These are phyloP conservation scores for Globisporangium orthogonon DNA, from an alignment of 352 stramenopile genomes.

Conservation along the genomic window DNA sequence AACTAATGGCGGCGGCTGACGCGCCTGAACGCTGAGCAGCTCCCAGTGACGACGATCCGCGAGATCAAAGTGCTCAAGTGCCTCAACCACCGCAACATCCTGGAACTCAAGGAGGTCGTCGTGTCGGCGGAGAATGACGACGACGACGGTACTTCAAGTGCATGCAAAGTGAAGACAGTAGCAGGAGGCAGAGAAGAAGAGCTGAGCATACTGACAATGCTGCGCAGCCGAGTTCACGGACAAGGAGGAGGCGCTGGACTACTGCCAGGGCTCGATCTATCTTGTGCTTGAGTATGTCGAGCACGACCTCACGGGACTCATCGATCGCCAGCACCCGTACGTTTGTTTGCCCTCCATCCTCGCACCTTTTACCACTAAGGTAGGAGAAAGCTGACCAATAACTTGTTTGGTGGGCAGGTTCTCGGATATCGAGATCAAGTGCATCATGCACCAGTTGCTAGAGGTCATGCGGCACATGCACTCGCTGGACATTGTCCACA, in stretches of 20 bases:
- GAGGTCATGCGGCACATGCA: constrained; percentile 88
- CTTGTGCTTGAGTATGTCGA: constrained; percentile 87
- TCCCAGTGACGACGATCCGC: constrained; percentile 94
- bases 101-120: constrained; percentile 95
- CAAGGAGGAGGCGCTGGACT: constrained; percentile 80
- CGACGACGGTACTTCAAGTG: constrained; percentile 43
- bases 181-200: neutral
- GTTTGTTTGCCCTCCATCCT: constrained; percentile 1
- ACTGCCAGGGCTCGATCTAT: constrained; percentile 85
- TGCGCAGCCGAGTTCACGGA: constrained; percentile 48
- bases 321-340: constrained; percentile 81
- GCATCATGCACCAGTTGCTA: constrained; percentile 81
- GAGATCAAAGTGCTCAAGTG: constrained; percentile 99
- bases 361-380: too few relatives aligned
- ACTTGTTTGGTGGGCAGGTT: constrained; percentile 32
- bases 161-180: too few relatives aligned
- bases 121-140: constrained; percentile 84
- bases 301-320: constrained; percentile 83
- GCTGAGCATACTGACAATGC: neutral
- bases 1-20: neutral
- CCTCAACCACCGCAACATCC: constrained; percentile 93
- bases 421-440: constrained; percentile 82
- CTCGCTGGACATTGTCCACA: constrained; percentile 82
- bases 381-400: too few relatives aligned
- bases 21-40: constrained; percentile 21